Base-by-base conservation (phyloP, 1,284 basidiomycete species). In the Afroboletus lepidellus region DNA sequence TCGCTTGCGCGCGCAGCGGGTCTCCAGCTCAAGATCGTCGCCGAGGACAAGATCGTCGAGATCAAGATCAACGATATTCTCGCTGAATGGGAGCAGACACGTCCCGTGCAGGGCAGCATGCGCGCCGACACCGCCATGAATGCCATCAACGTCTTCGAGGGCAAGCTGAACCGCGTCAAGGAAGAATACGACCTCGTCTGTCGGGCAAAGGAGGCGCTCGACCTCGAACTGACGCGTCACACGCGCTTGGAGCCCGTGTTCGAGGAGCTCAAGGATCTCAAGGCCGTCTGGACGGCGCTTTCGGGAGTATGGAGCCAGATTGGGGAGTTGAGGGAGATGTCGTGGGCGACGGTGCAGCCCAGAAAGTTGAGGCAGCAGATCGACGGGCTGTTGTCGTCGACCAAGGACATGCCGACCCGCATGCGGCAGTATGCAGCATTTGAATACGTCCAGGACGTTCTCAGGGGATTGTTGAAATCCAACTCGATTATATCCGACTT, bases 391-490 rank as follows among this genome's bases (percentile, higher is more conserved):
- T 72, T 99, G 48, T 80, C 81, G 24, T 94, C 92, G 29, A 98
- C 95, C 18, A 94, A 95, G 72, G 96, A 98, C 47, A 96, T 99
- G 95, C 97, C 97, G 0, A 97, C 92, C 45, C 83, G 95, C 51
- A 99, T 99, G 97, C 84, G 97, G 54, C 97, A 99, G 70, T 99
- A 99, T 69, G 92, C 94, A 9, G 97, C 97, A 0, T 99, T 98
- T 66, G 97, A 99, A 76, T 96, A 93, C 67, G 94, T 99, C 3
- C 96, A 98, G 66, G 96, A 99, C 45, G 80, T 88, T 18, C 78
- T 99, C 52, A 83, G 89, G 44, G 84, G 85, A 7, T 77, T 96
- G 32, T 80, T 98, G 61, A 98, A 98, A 75, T 87, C 91, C 47
- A 98, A 98, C 69, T 71, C 86, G 1, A 77, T 98, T 58, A 80